Percentiles rank a stretch among this genome's conserved stretches.
These are phyloP conservation scores for Ramalina intermedia DNA, from an alignment of 495 filamentous ascomycete species.

Conservation along the genomic window DNA sequence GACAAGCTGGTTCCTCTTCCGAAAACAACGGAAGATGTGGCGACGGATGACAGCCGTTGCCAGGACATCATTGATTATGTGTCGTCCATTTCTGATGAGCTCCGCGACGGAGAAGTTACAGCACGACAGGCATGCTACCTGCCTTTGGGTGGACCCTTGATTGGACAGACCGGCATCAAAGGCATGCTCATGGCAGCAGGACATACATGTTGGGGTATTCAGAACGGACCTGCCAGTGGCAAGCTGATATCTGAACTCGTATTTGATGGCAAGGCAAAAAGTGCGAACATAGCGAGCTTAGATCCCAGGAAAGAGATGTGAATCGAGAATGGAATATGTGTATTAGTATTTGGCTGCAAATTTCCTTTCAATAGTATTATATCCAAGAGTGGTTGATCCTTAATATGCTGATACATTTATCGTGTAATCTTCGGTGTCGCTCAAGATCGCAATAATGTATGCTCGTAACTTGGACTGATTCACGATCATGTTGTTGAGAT, in stretches of 20 bases:
- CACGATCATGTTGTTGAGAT: too few relatives aligned
- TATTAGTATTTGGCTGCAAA: too few relatives aligned
- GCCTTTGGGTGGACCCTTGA: conserved; percentile 65
- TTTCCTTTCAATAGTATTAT: too few relatives aligned
- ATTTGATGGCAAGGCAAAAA: conserved; percentile 64
- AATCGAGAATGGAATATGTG: background rate
- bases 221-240: conserved; percentile 87
- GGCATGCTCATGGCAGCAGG: conserved; percentile 77
- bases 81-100: conserved; percentile 55
- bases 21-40: conserved; percentile 57
- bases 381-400: too few relatives aligned
- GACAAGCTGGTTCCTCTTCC: conserved; percentile 67
- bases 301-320: conserved; percentile 48
- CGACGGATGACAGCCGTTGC: conserved; percentile 61
- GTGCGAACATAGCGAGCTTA: conserved; percentile 54
- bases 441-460: too few relatives aligned
- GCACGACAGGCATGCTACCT: conserved; percentile 86
- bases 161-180: conserved; percentile 59
- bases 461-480: too few relatives aligned
- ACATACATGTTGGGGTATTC: conserved; percentile 96
- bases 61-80: conserved; percentile 82
- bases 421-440: too few relatives aligned
- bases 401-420: too few relatives aligned
- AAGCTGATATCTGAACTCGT: conserved; percentile 77
- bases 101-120: conserved; percentile 65